These are phyloP conservation scores for Fusarium lyarnte DNA, from an alignment of 2,329 filamentous ascomycete species.

Conservation along the genomic window DNA sequence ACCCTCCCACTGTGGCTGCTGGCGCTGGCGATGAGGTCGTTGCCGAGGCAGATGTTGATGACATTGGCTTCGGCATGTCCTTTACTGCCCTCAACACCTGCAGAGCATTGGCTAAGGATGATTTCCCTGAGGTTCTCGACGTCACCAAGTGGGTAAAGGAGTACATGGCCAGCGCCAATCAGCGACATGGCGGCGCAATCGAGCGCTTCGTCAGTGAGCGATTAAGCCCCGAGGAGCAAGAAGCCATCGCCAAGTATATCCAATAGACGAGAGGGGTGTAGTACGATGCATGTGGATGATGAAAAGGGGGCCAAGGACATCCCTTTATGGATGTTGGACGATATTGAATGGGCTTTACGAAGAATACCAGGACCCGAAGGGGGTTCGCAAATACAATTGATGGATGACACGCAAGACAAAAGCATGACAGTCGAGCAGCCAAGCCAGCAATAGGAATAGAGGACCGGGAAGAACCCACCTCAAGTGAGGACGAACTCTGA, in stretches of 20 bases:
- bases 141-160: slow-evolving; percentile 85
- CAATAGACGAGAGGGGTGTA: slow-evolving; percentile 40
- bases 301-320: background rate
- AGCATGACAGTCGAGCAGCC: background rate
- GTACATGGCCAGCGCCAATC: slow-evolving; percentile 81
- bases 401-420: slow-evolving; percentile 3
- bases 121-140: slow-evolving; percentile 85
- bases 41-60: slow-evolving; percentile 90
- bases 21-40: slow-evolving; percentile 79
- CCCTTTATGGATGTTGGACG: background rate
- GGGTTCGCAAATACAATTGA: slow-evolving; percentile 14
- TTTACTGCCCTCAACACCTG: slow-evolving; percentile 95
- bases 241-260: slow-evolving; percentile 63
- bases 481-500: background rate
- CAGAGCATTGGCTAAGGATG: slow-evolving; percentile 76
- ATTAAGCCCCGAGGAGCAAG: slow-evolving; percentile 69
- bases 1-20: slow-evolving; percentile 76
- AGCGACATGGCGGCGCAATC: slow-evolving; percentile 75
- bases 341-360: slow-evolving; percentile 4
- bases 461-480: background rate
- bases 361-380: slow-evolving; percentile 28
- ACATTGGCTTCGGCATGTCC: slow-evolving; percentile 92
- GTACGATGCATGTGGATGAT: slow-evolving; percentile 1
- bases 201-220: slow-evolving; percentile 76
- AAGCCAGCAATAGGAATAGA: slow-evolving; percentile 9